Percentiles rank a stretch among this genome's conserved stretches.
Evolutionary conservation across 352 stramenopile species (phyloP).

Genomic region (Pythium vanterpoolii): DNA sequence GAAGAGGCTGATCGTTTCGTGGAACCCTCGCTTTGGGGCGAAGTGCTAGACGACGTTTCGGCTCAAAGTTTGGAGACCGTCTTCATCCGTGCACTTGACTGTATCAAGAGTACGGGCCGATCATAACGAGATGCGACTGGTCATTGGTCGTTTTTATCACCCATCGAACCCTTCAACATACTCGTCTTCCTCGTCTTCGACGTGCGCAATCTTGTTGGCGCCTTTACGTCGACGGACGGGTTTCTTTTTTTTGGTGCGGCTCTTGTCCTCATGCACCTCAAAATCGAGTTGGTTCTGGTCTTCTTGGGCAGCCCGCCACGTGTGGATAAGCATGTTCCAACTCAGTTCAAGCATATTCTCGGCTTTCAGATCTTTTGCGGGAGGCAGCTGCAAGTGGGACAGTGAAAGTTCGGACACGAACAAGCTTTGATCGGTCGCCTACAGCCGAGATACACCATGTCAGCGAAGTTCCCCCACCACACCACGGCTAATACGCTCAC

Average conservation of each 20-base stretch:
- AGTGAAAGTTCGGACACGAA: constrained; percentile 19
- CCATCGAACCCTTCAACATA: constrained; percentile 31
- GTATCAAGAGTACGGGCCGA: constrained; percentile 19
- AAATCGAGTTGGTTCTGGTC: constrained; percentile 76
- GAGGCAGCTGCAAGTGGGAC: constrained; percentile 21
- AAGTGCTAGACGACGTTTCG: constrained; percentile 36
- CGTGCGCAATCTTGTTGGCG: constrained; percentile 20
- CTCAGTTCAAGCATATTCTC: constrained; percentile 33
- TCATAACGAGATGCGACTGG: neutral
- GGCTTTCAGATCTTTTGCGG: constrained; percentile 26
- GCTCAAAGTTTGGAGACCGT: constrained; percentile 53
- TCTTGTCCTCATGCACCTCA: constrained; percentile 35
- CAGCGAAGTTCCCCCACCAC: neutral
- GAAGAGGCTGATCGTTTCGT: constrained; percentile 46
- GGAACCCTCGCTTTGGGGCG: constrained; percentile 34
- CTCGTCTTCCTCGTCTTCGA: constrained; percentile 36
- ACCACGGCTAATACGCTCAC: constrained; percentile 11
- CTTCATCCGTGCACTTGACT: constrained; percentile 66
- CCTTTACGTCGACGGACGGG: constrained; percentile 36
- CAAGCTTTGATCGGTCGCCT: constrained; percentile 31
- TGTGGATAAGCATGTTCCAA: constrained; percentile 65
- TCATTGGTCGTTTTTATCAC: neutral
- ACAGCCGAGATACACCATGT: neutral
- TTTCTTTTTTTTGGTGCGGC: constrained; percentile 29
- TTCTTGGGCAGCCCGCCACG: constrained; percentile 46